Base-by-base conservation (phyloP, 2,329 filamentous ascomycete genomes). In the Colletotrichum ledebouriae region DNA sequence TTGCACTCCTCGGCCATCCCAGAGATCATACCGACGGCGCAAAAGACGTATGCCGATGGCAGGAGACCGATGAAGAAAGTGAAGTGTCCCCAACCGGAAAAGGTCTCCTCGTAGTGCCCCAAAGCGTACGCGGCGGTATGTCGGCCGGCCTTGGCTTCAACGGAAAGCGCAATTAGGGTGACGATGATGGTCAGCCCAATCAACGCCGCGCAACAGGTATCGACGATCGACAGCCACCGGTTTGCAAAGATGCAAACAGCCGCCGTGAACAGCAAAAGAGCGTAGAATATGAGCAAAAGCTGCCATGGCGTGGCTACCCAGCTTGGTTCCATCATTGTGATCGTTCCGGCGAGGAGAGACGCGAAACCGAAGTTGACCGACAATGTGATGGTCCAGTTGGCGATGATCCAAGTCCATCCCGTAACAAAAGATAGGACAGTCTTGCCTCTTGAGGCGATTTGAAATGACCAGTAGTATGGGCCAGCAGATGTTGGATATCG, bases 381-480 rank as follows among this genome's bases (percentile, higher is more conserved):
- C 13, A 94, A 83, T 0, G 91, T 94, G 73, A 94, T 94, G 72
- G 90, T 93, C 78, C 94, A 90, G 80, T 94, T 94, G 67, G 92
- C 92, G 58, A 93, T 88, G 17, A 93, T 86, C 75, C 92, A 94
- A 25, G 90, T 82, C 91, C 91, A 94, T 65, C 91, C 91, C 33
- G 52, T 55, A n/a, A 55, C 33, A 10, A 55, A 55, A 12, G 52
- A 71, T 87, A 91, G 70, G 92, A 87, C 87, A 89, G 94, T 34
- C 89, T 89, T 12, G 89, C 83, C 17, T 91, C 79, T 46, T 84
- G 86, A 59, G 89, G 88, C 80, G 86, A 90, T n/a, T 76, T 78
- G 25, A 84, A 77, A 17, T 88, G 84, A 0, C 91, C 85, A 15
- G 93, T 85, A 87, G 0, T 55, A 55, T 3, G 52, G 52, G 33